These are phyloP conservation scores for Phytophthora hibernalis DNA, from an alignment of 352 stramenopile species.

Conservation along the genomic window DNA sequence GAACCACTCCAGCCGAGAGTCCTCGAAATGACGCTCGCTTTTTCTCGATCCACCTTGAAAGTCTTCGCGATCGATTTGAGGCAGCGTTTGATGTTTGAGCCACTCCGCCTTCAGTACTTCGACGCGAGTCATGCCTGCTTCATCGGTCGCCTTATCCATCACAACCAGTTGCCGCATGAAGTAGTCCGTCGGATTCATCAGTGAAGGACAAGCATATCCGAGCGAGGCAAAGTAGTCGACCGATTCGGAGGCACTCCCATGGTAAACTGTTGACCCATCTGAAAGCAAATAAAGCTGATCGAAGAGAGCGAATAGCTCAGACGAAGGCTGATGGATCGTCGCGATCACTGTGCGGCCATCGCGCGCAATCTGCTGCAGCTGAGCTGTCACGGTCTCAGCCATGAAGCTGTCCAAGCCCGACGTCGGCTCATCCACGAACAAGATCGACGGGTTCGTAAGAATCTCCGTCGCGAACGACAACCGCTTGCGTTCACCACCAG, in stretches of 20 bases:
- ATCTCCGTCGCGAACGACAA: constrained; percentile 82
- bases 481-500: constrained; percentile 77
- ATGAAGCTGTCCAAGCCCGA: constrained; percentile 58
- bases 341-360: constrained; percentile 84
- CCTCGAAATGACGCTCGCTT: background rate
- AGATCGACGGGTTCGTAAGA: constrained; percentile 62
- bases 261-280: constrained; percentile 41
- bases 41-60: background rate
- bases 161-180: constrained; percentile 55
- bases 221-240: constrained; percentile 42
- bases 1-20: constrained; percentile 14
- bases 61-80: background rate
- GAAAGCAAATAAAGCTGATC: constrained; percentile 45
- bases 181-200: constrained; percentile 50
- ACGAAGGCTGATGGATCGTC: constrained; percentile 86
- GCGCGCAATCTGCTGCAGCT: constrained; percentile 70
- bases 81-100: constrained; percentile 17
- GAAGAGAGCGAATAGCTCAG: constrained; percentile 48
- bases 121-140: constrained; percentile 28
- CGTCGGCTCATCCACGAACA: constrained; percentile 84
- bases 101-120: constrained; percentile 33
- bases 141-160: constrained; percentile 37
- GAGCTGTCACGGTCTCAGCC: constrained; percentile 47
- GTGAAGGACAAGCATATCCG: constrained; percentile 38
- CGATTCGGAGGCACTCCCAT: constrained; percentile 40